Conservation (phyloP, 257 asterid species). For the Lantana camara region DNA sequence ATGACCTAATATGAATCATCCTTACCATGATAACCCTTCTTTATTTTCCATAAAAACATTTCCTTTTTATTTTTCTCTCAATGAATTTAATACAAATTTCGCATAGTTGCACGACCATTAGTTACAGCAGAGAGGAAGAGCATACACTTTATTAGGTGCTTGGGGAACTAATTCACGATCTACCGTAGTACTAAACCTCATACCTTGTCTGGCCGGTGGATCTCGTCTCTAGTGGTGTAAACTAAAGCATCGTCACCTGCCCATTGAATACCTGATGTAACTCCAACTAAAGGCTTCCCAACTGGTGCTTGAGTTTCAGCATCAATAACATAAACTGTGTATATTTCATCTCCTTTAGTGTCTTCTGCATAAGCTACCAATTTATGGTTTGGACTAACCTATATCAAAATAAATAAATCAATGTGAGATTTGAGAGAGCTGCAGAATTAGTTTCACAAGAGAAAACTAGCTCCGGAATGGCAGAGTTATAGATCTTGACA, state of each 20-base stretch:
- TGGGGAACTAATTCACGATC: conserved; percentile 5
- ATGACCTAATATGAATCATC: neutral
- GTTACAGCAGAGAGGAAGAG: conserved; percentile 5
- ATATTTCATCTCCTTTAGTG: conserved; percentile 89
- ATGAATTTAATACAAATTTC: too few relatives aligned
- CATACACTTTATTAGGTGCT: conserved; percentile 6
- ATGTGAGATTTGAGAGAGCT: neutral
- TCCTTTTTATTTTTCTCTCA: too few relatives aligned
- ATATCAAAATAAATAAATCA: conserved; percentile 24
- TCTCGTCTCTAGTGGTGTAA: conserved; percentile 86
- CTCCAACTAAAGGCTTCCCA: conserved; percentile 72
- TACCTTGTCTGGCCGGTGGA: conserved; percentile 95
- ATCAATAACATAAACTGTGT: conserved; percentile 75
- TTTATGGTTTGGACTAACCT: conserved; percentile 85
- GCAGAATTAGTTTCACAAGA: conserved; percentile 6
- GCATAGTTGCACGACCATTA: too few relatives aligned
- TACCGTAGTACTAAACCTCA: conserved; percentile 11
- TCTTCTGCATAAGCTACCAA: conserved; percentile 94
- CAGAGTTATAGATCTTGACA: neutral
- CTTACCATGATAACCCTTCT: too few relatives aligned
- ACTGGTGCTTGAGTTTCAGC: conserved; percentile 70
- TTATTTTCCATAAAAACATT: too few relatives aligned
- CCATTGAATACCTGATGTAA: conserved; percentile 75
- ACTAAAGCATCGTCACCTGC: conserved; percentile 83
- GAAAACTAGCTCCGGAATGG: neutral